phyloP scores from a whole-genome alignment of 2,329 filamentous ascomycete species.

The Coniochaeta ligniaria region DNA sequence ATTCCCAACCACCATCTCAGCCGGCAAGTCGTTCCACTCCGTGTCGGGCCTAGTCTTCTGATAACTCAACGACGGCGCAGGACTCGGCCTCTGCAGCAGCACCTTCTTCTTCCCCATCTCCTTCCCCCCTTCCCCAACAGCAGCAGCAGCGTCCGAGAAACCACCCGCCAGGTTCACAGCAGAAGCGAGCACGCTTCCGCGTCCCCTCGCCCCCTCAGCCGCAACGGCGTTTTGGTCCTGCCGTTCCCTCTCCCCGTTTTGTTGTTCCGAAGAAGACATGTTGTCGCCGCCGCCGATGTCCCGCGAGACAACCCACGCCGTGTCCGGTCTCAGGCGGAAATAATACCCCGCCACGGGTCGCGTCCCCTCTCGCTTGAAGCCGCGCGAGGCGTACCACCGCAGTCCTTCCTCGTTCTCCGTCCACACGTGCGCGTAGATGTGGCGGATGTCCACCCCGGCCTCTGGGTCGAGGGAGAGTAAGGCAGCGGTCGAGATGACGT shows the following conservation, averaged over 20 bases:
- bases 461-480: conserved; percentile 11
- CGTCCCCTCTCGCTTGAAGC: conserved; percentile 38
- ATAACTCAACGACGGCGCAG: conserved; percentile 36
- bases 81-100: conserved; percentile 6
- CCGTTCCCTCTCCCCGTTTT: neutral
- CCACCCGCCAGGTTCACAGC: conserved; percentile 16
- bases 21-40: conserved; percentile 61
- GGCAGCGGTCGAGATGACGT: conserved; percentile 36
- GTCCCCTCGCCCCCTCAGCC: neutral
- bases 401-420: conserved; percentile 57
- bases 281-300: conserved; percentile 25
- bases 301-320: conserved; percentile 52
- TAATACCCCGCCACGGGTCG: conserved; percentile 52
- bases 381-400: conserved; percentile 53
- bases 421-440: conserved; percentile 62
- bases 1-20: conserved; percentile 41
- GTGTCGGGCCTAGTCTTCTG: conserved; percentile 51
- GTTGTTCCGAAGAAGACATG: neutral
- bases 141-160: neutral
- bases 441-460: conserved; percentile 25
- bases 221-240: neutral
- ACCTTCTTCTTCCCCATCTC: neutral
- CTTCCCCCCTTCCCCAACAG: neutral
- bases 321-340: conserved; percentile 51
- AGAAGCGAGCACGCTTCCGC: conserved; percentile 17